Evolutionary conservation across 2,329 filamentous ascomycete genomes (phyloP).

Genomic region (Venturia pyrina): DNA sequence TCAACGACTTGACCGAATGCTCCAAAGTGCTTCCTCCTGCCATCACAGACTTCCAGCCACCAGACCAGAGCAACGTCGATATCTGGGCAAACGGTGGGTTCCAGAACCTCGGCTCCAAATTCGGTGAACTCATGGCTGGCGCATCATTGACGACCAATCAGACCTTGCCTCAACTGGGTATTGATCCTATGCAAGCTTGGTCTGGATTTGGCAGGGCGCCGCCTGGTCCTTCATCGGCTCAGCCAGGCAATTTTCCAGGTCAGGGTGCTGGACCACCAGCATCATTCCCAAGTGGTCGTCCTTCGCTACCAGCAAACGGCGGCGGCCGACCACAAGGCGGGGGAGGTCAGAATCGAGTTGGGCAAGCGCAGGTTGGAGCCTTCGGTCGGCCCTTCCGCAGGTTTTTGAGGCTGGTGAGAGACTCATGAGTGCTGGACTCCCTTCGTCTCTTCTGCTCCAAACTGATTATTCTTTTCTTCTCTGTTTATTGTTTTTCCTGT

Average conservation of each 20-base stretch:
- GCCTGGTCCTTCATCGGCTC: background rate
- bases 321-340: background rate
- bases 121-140: slow-evolving; percentile 4
- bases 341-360: background rate
- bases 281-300: background rate
- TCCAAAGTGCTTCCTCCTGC: slow-evolving; percentile 16
- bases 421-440: background rate
- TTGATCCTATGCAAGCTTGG: slow-evolving; percentile 9
- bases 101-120: background rate
- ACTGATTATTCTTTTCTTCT: background rate
- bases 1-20: slow-evolving; percentile 20
- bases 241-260: background rate
- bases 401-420: background rate
- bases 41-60: background rate
- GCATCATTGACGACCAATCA: background rate
- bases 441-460: background rate
- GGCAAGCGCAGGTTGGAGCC: background rate
- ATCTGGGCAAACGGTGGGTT: slow-evolving; percentile 11
- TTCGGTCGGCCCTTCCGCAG: background rate
- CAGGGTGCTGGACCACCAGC: background rate
- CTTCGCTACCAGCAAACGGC: background rate
- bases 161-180: background rate
- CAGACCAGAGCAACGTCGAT: slow-evolving; percentile 7
- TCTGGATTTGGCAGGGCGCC: background rate
- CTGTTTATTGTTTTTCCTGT: background rate